Percentiles rank a stretch among this genome's conserved stretches.
Evolutionary conservation across 108 stramenopile genomes (phyloP).

Genomic region (Pseudonitzschia pungens): DNA sequence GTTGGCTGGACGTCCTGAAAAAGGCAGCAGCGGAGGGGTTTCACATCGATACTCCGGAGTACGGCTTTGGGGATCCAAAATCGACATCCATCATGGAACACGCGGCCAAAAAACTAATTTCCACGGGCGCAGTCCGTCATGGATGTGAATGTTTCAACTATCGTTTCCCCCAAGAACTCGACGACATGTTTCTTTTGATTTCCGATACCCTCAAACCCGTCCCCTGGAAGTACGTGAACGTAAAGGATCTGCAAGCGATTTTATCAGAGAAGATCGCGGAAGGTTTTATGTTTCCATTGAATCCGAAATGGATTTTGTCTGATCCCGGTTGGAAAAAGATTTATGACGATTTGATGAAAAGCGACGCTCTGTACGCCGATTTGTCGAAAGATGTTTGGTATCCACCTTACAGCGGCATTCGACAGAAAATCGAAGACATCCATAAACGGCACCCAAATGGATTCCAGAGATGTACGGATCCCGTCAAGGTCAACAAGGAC

Average conservation of each 20-base stretch:
- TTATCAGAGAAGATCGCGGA: constrained; percentile 51
- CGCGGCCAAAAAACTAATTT: constrained; percentile 53
- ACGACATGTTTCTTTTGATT: constrained; percentile 69
- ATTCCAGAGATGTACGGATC: constrained; percentile 28
- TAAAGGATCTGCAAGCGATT: constrained; percentile 52
- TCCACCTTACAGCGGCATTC: constrained; percentile 53
- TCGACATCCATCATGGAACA: constrained; percentile 68
- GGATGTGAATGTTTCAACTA: constrained; percentile 81
- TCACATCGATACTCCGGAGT: constrained; percentile 51
- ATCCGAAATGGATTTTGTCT: constrained; percentile 70
- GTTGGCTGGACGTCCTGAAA: constrained; percentile 69
- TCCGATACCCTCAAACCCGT: constrained; percentile 39
- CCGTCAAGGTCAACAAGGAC: not conserved
- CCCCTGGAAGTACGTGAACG: constrained; percentile 64
- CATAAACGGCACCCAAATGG: constrained; percentile 50
- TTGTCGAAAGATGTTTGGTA: constrained; percentile 61
- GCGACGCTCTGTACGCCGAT: constrained; percentile 48
- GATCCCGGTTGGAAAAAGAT: constrained; percentile 74
- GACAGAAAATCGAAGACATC: constrained; percentile 60
- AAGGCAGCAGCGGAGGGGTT: constrained; percentile 32
- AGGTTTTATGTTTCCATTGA: constrained; percentile 70
- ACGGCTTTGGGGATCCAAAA: constrained; percentile 78
- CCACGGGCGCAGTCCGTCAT: constrained; percentile 72
- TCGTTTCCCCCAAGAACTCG: constrained; percentile 77
- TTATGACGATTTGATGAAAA: constrained; percentile 60